A percentile compares a stretch with the other conserved stretches of the same genome.
Conservation (phyloP, 2,329 filamentous ascomycete genomes). For the Dactylellina cionopaga region DNA sequence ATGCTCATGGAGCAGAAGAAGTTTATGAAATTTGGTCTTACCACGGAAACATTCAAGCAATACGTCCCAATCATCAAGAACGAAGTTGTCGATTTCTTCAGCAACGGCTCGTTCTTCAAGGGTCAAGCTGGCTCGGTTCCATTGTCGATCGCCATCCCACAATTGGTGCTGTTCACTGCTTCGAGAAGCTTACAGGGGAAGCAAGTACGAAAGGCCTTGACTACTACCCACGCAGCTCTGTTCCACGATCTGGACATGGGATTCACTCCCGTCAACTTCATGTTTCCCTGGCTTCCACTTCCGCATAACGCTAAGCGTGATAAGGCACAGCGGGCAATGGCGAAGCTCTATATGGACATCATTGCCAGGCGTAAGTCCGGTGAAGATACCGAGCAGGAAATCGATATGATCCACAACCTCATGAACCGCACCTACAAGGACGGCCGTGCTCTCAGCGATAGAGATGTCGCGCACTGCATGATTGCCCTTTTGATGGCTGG, state of each 20-base stretch:
- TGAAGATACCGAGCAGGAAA: constrained; percentile 64
- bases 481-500: constrained; percentile 86
- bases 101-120: constrained; percentile 68
- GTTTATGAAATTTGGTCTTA: constrained; percentile 85
- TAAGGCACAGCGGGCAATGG: constrained; percentile 75
- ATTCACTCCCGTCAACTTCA: constrained; percentile 83
- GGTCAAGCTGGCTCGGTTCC: constrained; percentile 71
- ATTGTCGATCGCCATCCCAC: constrained; percentile 74
- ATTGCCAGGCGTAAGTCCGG: constrained; percentile 69
- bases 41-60: constrained; percentile 75
- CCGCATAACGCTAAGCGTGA: constrained; percentile 80
- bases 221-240: constrained; percentile 75
- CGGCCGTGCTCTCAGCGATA: constrained; percentile 74
- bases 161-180: constrained; percentile 85
- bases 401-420: constrained; percentile 81
- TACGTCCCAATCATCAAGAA: constrained; percentile 78
- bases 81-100: constrained; percentile 75
- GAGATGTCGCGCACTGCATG: constrained; percentile 85
- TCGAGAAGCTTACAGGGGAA: constrained; percentile 78
- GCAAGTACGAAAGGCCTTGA: constrained; percentile 77
- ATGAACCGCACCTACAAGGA: constrained; percentile 82
- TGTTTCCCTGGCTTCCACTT: constrained; percentile 80
- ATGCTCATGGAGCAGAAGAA: constrained; percentile 93
- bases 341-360: constrained; percentile 75
- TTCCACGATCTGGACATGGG: constrained; percentile 85